Conservation (phyloP, 179 eudicot genomes). For the Gypsophila paniculata region DNA sequence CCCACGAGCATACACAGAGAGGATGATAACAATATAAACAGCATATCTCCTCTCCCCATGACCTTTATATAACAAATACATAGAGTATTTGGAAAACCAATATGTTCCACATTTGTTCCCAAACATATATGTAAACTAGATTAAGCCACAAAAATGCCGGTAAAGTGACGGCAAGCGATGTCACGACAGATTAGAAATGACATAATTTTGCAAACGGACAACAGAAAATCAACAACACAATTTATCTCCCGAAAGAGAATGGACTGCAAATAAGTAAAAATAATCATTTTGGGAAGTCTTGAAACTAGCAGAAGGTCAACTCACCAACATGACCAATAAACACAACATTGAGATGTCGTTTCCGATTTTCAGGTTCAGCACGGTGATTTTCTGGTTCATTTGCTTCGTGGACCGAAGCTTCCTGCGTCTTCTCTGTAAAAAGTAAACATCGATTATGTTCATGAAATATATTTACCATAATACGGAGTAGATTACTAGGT, state of each 20-base stretch:
- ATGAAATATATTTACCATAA: neutral
- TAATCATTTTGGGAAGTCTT: neutral
- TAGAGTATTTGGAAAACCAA: neutral
- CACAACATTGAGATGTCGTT: constrained; percentile 89
- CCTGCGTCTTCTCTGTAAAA: constrained; percentile 36
- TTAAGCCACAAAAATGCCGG: no score
- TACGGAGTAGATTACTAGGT: neutral
- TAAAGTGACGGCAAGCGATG: no score
- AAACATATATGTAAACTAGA: no score
- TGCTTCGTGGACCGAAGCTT: constrained; percentile 39
- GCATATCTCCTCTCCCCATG: neutral
- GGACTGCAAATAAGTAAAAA: neutral
- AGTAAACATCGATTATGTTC: neutral
- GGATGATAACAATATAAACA: no score
- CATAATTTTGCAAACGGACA: neutral
- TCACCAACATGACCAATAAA: constrained; percentile 98
- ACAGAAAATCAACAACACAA: neutral
- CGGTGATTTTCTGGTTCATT: constrained; percentile 31
- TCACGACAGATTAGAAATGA: no score
- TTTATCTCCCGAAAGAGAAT: neutral
- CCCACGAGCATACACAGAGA: no score
- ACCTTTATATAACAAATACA: neutral
- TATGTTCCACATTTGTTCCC: no score
- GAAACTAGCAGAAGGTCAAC: constrained; percentile 19
- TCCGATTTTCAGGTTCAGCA: constrained; percentile 35